phyloP scores from a whole-genome alignment of 2,329 filamentous ascomycete genomes.

The Neocucurbitaria cava region DNA sequence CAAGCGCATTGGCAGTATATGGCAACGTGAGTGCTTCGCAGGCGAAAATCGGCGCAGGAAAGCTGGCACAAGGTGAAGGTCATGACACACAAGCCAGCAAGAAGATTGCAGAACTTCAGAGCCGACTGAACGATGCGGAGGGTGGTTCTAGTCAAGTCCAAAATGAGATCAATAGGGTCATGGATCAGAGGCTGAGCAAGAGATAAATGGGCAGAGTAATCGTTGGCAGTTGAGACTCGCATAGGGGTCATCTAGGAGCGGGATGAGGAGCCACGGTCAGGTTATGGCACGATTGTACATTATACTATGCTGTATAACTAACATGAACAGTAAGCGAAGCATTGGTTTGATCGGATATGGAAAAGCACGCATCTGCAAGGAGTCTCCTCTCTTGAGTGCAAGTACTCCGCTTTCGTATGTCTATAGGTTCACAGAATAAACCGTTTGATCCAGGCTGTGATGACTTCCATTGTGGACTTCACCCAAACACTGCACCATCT shows the following conservation, averaged over 20 bases:
- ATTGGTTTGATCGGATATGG: constrained; percentile 23
- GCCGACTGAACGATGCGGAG: constrained; percentile 32
- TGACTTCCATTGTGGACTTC: background rate
- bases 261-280: background rate
- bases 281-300: constrained; percentile 33
- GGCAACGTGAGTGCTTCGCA: constrained; percentile 89
- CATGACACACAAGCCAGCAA: constrained; percentile 30
- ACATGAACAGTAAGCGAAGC: constrained; percentile 29
- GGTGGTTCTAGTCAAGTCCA: constrained; percentile 31
- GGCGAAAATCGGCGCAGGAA: constrained; percentile 69
- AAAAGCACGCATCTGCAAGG: constrained; percentile 18
- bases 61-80: constrained; percentile 34
- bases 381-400: constrained; percentile 20
- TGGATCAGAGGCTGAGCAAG: constrained; percentile 44
- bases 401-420: constrained; percentile 21
- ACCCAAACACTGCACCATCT: background rate
- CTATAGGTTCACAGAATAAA: constrained; percentile 6
- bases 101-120: constrained; percentile 43
- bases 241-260: background rate
- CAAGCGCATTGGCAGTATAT: constrained; percentile 92
- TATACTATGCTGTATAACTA: constrained; percentile 43
- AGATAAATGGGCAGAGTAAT: constrained; percentile 20
- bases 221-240: background rate
- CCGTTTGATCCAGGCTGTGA: background rate
- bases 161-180: constrained; percentile 42